Conservation (phyloP, 1,284 basidiomycete species). For the Ganoderma meredithae region DNA sequence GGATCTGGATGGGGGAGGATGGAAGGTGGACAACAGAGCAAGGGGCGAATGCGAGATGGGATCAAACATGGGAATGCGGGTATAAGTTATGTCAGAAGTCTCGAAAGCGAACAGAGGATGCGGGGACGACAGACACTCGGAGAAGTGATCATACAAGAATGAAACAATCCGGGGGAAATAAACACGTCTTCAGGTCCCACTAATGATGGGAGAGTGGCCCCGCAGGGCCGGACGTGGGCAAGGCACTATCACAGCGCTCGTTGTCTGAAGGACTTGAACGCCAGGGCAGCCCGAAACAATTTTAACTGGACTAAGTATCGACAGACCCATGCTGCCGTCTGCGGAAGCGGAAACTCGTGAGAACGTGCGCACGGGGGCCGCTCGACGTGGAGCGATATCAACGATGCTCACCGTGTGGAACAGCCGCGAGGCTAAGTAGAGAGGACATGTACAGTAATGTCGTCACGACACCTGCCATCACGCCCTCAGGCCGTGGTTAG, state of each 20-base stretch:
- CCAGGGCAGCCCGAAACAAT: neutral
- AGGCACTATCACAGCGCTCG: neutral
- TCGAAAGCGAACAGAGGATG: neutral
- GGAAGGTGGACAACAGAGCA: neutral
- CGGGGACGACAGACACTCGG: neutral
- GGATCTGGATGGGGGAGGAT: neutral
- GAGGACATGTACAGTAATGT: neutral
- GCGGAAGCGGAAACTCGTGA: neutral
- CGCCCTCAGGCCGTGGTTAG: neutral
- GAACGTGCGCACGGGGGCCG: neutral
- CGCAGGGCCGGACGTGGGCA: neutral
- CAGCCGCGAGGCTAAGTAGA: neutral
- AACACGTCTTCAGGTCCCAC: neutral
- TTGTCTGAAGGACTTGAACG: neutral
- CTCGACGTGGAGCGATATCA: neutral
- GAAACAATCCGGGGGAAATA: neutral
- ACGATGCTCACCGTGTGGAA: neutral
- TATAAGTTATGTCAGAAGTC: neutral
- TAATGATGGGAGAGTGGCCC: neutral
- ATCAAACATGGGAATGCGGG: neutral
- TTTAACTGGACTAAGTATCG: neutral
- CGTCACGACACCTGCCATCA: neutral
- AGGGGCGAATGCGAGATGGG: neutral
- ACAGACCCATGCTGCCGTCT: neutral
- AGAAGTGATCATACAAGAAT: neutral